Percentiles rank a stretch among this genome's conserved stretches.
Conservation (phyloP, 768 basidiomycete genomes). For the Mrakia gelida region DNA sequence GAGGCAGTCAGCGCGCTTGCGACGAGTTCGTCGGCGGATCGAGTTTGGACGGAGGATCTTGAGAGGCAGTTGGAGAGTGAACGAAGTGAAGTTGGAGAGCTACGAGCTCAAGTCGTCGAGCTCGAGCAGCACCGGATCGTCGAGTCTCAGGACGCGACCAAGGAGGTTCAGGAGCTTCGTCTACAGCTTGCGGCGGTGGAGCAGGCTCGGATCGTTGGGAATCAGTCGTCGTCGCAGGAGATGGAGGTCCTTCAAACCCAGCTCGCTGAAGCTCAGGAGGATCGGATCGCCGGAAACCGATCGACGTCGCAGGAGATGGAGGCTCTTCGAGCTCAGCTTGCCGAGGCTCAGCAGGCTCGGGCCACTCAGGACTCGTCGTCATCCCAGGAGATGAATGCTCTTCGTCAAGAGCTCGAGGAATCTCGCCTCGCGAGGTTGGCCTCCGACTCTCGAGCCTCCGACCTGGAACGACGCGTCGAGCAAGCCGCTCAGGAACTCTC, state of each 20-base stretch:
- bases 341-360: neutral
- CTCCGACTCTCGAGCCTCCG: neutral
- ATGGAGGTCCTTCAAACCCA: neutral
- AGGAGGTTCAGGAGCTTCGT: neutral
- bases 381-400: neutral
- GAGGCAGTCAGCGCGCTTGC: neutral
- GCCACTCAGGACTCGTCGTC: neutral
- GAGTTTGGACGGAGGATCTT: conserved; percentile 8
- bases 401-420: neutral
- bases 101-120: neutral
- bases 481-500: neutral
- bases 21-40: conserved; percentile 6
- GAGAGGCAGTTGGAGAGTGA: neutral
- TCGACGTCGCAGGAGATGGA: neutral
- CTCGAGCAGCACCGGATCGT: neutral
- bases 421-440: neutral
- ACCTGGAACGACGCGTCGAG: neutral
- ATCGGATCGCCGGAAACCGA: neutral
- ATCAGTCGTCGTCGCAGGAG: neutral
- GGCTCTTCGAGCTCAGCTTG: neutral
- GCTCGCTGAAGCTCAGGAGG: neutral
- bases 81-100: neutral
- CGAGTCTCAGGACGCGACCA: neutral
- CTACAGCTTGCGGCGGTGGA: too few species aligned
- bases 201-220: neutral